A percentile compares a stretch with the other conserved stretches of the same genome.
Evolutionary conservation across 2,329 filamentous ascomycete species (phyloP).

Genomic region (Neonectria hederae): DNA sequence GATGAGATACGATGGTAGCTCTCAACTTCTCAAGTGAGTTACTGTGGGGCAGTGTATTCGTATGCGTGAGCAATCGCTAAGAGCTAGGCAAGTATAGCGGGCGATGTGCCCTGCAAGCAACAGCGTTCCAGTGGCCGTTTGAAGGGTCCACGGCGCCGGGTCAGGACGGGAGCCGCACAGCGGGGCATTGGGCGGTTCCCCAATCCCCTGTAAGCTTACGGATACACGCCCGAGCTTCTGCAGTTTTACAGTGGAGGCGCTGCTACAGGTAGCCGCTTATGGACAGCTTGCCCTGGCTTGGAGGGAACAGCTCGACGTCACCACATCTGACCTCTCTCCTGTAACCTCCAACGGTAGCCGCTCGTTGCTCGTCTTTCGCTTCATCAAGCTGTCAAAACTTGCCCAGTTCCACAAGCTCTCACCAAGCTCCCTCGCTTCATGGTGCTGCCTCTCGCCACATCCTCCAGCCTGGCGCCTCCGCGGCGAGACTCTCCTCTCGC

Average conservation of each 20-base stretch:
- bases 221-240: background rate
- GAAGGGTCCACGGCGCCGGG: slow-evolving; percentile 1
- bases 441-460: slow-evolving; percentile 1
- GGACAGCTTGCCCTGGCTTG: slow-evolving; percentile 22
- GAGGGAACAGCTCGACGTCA: slow-evolving; percentile 20
- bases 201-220: background rate
- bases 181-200: slow-evolving; percentile 6
- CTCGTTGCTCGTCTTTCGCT: background rate
- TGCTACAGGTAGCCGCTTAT: slow-evolving; percentile 3
- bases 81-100: too few relatives aligned
- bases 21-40: slow-evolving; percentile 1
- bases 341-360: slow-evolving; percentile 1
- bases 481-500: slow-evolving; percentile 1
- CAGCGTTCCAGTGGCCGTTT: slow-evolving; percentile 3
- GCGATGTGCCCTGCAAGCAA: slow-evolving; percentile 2
- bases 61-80: background rate
- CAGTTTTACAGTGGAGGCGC: background rate
- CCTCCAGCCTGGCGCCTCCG: slow-evolving; percentile 11
- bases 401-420: background rate
- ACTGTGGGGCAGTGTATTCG: slow-evolving; percentile 13
- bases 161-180: slow-evolving; percentile 1
- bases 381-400: background rate
- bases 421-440: slow-evolving; percentile 6
- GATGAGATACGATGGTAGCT: slow-evolving; percentile 12
- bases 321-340: slow-evolving; percentile 5